Conservation (phyloP, 1,139 yeast species). For the Kodamaea sp. region DNA sequence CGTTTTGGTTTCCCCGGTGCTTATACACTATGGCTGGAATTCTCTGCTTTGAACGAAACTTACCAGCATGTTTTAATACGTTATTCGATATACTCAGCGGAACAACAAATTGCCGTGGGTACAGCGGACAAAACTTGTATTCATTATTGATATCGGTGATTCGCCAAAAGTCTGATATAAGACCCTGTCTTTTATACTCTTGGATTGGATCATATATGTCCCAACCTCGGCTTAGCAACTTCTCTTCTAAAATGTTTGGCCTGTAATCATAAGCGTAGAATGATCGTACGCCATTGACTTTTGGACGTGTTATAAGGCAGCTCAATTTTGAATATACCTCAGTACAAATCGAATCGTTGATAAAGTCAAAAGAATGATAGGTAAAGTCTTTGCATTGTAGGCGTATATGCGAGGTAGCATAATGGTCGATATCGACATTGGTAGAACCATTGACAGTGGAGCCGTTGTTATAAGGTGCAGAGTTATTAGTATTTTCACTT, state of each 20-base stretch:
- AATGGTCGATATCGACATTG: slow-evolving; percentile 31
- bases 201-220: slow-evolving; percentile 52
- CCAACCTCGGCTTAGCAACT: slow-evolving; percentile 65
- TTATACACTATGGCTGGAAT: slow-evolving; percentile 80
- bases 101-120: slow-evolving; percentile 64
- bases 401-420: slow-evolving; percentile 55
- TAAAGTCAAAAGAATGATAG: slow-evolving; percentile 75
- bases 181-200: slow-evolving; percentile 70
- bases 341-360: slow-evolving; percentile 52
- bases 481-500: background rate
- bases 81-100: slow-evolving; percentile 79
- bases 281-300: slow-evolving; percentile 38
- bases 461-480: background rate
- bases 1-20: slow-evolving; percentile 54
- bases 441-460: background rate
- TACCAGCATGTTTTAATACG: slow-evolving; percentile 76
- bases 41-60: slow-evolving; percentile 79
- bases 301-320: slow-evolving; percentile 49
- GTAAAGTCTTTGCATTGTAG: slow-evolving; percentile 84
- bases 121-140: slow-evolving; percentile 70
- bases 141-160: slow-evolving; percentile 58
- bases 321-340: slow-evolving; percentile 74
- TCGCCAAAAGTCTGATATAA: slow-evolving; percentile 59
- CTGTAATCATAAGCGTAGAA: slow-evolving; percentile 47
- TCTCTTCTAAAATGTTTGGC: slow-evolving; percentile 61